Conservation (phyloP, 169 alveolate genomes). For the Eimeria necatrix region DNA sequence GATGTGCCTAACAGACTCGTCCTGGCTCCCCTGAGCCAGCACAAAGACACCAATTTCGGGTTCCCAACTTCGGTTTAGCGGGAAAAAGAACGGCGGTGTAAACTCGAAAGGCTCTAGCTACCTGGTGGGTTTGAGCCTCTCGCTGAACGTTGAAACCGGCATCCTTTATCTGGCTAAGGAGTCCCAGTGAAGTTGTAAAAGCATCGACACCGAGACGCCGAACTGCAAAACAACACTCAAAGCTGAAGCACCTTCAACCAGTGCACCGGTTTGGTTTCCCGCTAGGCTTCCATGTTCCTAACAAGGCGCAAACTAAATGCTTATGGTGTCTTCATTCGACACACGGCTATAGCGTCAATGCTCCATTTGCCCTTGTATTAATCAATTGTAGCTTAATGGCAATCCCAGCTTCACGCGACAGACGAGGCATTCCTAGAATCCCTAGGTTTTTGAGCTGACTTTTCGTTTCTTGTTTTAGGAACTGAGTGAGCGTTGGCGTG, state of each 20-base stretch:
- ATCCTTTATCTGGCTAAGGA: slow-evolving; percentile 45
- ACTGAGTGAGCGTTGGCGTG: slow-evolving; percentile 80
- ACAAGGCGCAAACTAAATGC: too few relatives aligned
- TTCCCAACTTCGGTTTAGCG: background rate
- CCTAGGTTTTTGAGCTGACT: background rate
- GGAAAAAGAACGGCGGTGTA: background rate
- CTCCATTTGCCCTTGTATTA: too few relatives aligned
- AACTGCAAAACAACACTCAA: slow-evolving; percentile 24
- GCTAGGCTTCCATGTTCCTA: too few relatives aligned
- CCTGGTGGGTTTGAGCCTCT: slow-evolving; percentile 17
- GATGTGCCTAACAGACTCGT: background rate
- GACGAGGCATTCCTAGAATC: background rate
- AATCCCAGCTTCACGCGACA: too few relatives aligned
- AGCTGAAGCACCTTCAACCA: too few relatives aligned
- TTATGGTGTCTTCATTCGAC: too few relatives aligned
- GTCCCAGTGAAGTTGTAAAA: slow-evolving; percentile 41
- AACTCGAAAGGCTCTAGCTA: background rate
- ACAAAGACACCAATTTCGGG: background rate
- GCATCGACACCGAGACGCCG: slow-evolving; percentile 73
- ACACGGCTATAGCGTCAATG: too few relatives aligned
- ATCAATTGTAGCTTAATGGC: too few relatives aligned
- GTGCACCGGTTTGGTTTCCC: too few relatives aligned
- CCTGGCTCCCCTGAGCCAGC: background rate
- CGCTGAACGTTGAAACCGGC: slow-evolving; percentile 58
- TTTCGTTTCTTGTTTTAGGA: slow-evolving; percentile 45